These are phyloP conservation scores for Bryopsis sp. DNA, from an alignment of 139 green algal species.

Conservation along the genomic window DNA sequence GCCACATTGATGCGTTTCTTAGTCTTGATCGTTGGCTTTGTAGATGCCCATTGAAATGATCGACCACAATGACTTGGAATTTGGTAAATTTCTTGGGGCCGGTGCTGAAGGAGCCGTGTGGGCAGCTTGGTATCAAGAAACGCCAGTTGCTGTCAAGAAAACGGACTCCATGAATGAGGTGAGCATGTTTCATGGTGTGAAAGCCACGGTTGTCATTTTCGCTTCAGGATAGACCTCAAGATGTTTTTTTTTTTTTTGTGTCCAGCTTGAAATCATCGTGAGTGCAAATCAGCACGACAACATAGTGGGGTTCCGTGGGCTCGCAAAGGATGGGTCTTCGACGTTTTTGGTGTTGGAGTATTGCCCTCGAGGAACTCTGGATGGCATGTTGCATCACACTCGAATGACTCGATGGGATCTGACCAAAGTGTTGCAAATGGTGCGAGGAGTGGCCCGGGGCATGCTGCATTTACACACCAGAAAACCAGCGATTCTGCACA, in stretches of 20 bases:
- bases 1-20: too few relatives aligned
- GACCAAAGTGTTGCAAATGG: slow-evolving; percentile 20
- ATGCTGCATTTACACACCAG: slow-evolving; percentile 37
- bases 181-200: not conserved
- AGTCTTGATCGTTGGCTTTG: too few relatives aligned
- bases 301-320: slow-evolving; percentile 24
- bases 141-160: slow-evolving; percentile 31
- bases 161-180: slow-evolving; percentile 14
- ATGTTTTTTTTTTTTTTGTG: not conserved
- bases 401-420: slow-evolving; percentile 15
- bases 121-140: slow-evolving; percentile 27
- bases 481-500: slow-evolving; percentile 36
- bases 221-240: too few relatives aligned
- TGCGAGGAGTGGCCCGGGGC: slow-evolving; percentile 28
- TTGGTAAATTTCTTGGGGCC: slow-evolving; percentile 24
- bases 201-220: not conserved
- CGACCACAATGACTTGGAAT: slow-evolving; percentile 16
- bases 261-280: slow-evolving; percentile 26
- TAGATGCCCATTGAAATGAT: slow-evolving; percentile 28
- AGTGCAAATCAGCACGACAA: slow-evolving; percentile 28
- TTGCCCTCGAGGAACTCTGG: slow-evolving; percentile 26
- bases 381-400: slow-evolving; percentile 30
- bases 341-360: slow-evolving; percentile 29
- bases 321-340: slow-evolving; percentile 21
- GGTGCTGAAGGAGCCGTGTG: slow-evolving; percentile 29